Conservation (phyloP, 108 stramenopile species). For the Discostella pseudostelligera region DNA sequence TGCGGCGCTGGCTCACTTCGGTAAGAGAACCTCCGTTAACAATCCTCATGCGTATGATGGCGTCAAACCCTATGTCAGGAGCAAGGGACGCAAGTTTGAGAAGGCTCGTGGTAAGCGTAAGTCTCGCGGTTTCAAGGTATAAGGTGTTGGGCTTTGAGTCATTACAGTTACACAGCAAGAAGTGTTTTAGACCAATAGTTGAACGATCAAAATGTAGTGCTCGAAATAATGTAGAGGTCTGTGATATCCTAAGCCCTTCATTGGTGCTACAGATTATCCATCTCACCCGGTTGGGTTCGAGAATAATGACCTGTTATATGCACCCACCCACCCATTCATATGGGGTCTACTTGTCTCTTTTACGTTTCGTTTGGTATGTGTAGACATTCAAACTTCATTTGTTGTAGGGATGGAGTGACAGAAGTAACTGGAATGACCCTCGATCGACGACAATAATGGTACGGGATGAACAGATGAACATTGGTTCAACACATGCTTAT, state of each 20-base stretch:
- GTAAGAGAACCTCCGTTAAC: slow-evolving; percentile 88
- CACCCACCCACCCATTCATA: slow-evolving; percentile 15
- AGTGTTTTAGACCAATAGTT: slow-evolving; percentile 6
- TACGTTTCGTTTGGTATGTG: too few species aligned
- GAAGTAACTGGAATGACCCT: too few species aligned
- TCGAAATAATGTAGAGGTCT: slow-evolving; percentile 28
- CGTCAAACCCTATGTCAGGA: slow-evolving; percentile 97
- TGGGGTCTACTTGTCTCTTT: too few species aligned
- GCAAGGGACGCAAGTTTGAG: slow-evolving; percentile 99
- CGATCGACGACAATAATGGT: too few species aligned
- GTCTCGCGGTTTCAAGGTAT: slow-evolving; percentile 97
- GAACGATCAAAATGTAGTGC: slow-evolving; percentile 5
- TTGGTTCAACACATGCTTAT: too few species aligned
- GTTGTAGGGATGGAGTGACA: too few species aligned
- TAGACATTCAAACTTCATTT: background rate
- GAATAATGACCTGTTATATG: slow-evolving; percentile 39
- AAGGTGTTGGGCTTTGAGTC: slow-evolving; percentile 34
- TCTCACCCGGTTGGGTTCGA: slow-evolving; percentile 35
- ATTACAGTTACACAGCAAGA: slow-evolving; percentile 7
- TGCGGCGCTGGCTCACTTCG: slow-evolving; percentile 96
- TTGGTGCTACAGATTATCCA: slow-evolving; percentile 49
- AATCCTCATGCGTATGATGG: slow-evolving; percentile 91
- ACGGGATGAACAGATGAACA: too few species aligned
- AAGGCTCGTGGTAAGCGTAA: slow-evolving; percentile 98
- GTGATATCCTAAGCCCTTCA: slow-evolving; percentile 47